Evolutionary conservation across 768 basidiomycete genomes (phyloP).

Genomic region (Leccinum sublutescens): DNA sequence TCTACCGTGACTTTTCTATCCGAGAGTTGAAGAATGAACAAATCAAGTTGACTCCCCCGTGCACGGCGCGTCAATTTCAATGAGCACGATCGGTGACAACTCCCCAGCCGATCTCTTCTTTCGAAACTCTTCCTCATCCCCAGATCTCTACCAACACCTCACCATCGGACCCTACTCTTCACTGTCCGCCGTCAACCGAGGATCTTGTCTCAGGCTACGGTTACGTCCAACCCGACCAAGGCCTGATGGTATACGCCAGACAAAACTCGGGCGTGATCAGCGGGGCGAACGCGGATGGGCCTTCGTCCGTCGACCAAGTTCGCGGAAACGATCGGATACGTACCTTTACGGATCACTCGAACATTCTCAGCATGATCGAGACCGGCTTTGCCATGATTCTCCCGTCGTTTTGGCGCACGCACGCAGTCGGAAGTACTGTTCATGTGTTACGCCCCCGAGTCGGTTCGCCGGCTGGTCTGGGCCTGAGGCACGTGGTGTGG

Average conservation of each 20-base stretch:
- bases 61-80: not conserved
- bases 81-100: not conserved
- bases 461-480: slow-evolving; percentile 39
- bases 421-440: slow-evolving; percentile 42
- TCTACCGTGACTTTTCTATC: slow-evolving; percentile 43
- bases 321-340: slow-evolving; percentile 50
- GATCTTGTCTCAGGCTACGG: slow-evolving; percentile 31
- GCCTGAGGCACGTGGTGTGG: slow-evolving; percentile 64
- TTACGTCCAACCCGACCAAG: slow-evolving; percentile 36
- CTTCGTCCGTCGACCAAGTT: slow-evolving; percentile 27
- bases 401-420: slow-evolving; percentile 57
- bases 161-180: slow-evolving; percentile 49
- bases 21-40: slow-evolving; percentile 22
- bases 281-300: not conserved
- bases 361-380: slow-evolving; percentile 44
- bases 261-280: no score
- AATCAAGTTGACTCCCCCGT: not conserved
- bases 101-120: slow-evolving; percentile 43
- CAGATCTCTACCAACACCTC: slow-evolving; percentile 46
- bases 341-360: slow-evolving; percentile 42
- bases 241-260: no score
- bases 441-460: slow-evolving; percentile 45
- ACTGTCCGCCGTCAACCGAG: slow-evolving; percentile 34
- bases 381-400: slow-evolving; percentile 55
- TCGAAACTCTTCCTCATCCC: slow-evolving; percentile 31